phyloP scores from a whole-genome alignment of 2,329 filamentous ascomycete genomes.

The Cladosporium sp. region DNA sequence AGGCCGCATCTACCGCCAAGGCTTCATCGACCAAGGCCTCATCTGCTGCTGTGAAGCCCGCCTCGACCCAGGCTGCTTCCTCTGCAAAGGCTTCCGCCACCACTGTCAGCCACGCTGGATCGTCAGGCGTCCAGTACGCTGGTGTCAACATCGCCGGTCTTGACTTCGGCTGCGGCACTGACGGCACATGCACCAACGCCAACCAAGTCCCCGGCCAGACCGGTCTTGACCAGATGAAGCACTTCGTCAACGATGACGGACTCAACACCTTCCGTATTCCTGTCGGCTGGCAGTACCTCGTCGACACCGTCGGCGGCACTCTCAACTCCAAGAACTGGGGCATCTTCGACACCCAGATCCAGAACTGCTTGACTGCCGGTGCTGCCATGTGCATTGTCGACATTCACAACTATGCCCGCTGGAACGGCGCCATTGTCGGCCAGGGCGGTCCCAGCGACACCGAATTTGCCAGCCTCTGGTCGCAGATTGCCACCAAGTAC shows the following conservation, averaged over 20 bases:
- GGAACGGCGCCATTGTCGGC: conserved; percentile 61
- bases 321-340: conserved; percentile 22
- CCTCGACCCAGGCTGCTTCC: conserved; percentile 15
- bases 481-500: conserved; percentile 54
- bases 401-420: conserved; percentile 41
- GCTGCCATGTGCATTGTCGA: conserved; percentile 30
- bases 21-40: conserved; percentile 14
- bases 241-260: conserved; percentile 52
- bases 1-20: conserved; percentile 19
- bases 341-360: conserved; percentile 27
- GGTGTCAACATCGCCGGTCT: conserved; percentile 33
- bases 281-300: conserved; percentile 33
- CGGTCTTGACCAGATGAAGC: conserved; percentile 48
- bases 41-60: conserved; percentile 17
- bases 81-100: not conserved
- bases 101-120: conserved; percentile 13
- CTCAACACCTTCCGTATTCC: conserved; percentile 58
- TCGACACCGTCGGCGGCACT: conserved; percentile 26
- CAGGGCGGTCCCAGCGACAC: conserved; percentile 61
- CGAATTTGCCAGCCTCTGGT: conserved; percentile 57
- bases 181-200: conserved; percentile 36
- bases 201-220: conserved; percentile 27
- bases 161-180: conserved; percentile 34
- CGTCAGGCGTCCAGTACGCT: conserved; percentile 25
- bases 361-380: conserved; percentile 34